phyloP scores from a whole-genome alignment of 2,329 filamentous ascomycete species.

The Diaporthe caulivora region DNA sequence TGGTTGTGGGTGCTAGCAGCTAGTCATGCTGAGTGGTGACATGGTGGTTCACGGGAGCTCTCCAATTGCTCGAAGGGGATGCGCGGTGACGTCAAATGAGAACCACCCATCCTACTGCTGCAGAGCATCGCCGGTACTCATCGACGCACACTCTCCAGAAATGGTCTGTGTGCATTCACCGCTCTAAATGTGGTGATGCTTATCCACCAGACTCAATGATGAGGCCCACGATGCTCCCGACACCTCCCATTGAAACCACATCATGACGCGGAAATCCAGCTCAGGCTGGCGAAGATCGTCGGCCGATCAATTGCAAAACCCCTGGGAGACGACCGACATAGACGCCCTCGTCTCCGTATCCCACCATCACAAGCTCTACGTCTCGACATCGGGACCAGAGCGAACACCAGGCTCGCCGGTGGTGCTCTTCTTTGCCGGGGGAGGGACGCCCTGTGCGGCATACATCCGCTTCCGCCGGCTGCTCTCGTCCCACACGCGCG shows the following conservation, averaged over 20 bases:
- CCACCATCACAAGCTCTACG: slow-evolving; percentile 16
- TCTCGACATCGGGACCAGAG: not conserved
- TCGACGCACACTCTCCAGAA: not conserved
- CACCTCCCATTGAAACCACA: not conserved
- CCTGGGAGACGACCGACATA: slow-evolving; percentile 14
- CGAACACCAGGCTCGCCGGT: not conserved
- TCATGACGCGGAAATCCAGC: slow-evolving; percentile 18
- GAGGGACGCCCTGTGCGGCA: slow-evolving; percentile 5
- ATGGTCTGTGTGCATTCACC: not conserved
- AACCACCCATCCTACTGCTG: not conserved
- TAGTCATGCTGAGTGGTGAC: slow-evolving; percentile 25
- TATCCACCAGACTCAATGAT: not conserved
- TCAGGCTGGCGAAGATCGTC: slow-evolving; percentile 11
- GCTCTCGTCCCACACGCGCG: not conserved
- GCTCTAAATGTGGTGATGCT: not conserved
- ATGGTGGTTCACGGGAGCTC: slow-evolving; percentile 10
- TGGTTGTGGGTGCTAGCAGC: slow-evolving; percentile 13
- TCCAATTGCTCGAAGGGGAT: slow-evolving; percentile 22
- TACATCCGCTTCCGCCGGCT: slow-evolving; percentile 6
- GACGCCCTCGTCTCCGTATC: slow-evolving; percentile 21
- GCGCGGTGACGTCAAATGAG: slow-evolving; percentile 26
- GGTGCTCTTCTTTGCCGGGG: slow-evolving; percentile 16
- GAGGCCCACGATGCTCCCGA: not conserved
- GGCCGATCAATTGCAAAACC: not conserved
- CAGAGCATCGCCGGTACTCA: not conserved